phyloP scores from a whole-genome alignment of 2,329 filamentous ascomycete genomes.

The Colletotrichum sojae region DNA sequence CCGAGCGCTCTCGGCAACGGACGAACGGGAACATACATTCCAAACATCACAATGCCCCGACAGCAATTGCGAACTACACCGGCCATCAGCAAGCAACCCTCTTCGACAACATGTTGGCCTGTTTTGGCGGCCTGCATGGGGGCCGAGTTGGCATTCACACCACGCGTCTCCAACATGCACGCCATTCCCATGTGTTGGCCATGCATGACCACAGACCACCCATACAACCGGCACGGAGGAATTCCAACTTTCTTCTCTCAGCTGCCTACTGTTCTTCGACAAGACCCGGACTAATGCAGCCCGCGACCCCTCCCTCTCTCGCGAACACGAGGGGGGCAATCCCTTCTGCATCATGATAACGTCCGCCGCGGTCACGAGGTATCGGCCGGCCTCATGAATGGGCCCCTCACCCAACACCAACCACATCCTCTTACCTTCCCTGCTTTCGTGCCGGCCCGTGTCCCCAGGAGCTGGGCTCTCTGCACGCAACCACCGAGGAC shows the following conservation, averaged over 20 bases:
- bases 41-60: background rate
- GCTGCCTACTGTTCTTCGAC: constrained; percentile 9
- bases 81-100: background rate
- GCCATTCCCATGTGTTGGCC: constrained; percentile 37
- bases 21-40: background rate
- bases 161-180: constrained; percentile 26
- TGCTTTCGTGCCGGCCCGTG: constrained; percentile 38
- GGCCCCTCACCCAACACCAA: background rate
- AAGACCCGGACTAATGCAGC: constrained; percentile 11
- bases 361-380: constrained; percentile 1
- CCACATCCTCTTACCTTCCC: background rate
- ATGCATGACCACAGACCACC: constrained; percentile 32
- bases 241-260: constrained; percentile 10
- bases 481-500: constrained; percentile 23
- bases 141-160: constrained; percentile 1
- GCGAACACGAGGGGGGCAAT: background rate
- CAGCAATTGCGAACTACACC: constrained; percentile 30
- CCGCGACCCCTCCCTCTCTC: background rate
- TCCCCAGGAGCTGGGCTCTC: constrained; percentile 36
- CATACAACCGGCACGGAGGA: constrained; percentile 6
- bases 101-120: constrained; percentile 6
- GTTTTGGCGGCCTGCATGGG: constrained; percentile 17
- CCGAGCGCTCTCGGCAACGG: constrained; percentile 8
- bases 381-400: constrained; percentile 1
- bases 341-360: constrained; percentile 10